Percentiles rank a stretch among this genome's conserved stretches.
phyloP scores from a whole-genome alignment of 805 yeast species.

The Metschnikowia arizonensis region DNA sequence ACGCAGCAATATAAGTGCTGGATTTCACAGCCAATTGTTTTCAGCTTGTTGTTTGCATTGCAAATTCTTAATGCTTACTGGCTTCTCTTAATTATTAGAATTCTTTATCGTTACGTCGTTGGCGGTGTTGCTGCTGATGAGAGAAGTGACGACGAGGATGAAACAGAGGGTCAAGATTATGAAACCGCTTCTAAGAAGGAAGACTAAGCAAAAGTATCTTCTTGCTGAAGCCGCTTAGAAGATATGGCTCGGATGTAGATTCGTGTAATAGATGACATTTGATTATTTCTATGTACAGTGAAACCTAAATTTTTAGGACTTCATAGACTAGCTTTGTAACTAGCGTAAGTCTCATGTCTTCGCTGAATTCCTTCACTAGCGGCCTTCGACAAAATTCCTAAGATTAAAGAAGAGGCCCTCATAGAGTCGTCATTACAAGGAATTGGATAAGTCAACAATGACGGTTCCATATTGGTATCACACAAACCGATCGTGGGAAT shows the following conservation, averaged over 20 bases:
- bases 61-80: conserved; percentile 87
- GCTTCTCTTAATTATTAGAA: conserved; percentile 77
- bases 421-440: conserved; percentile 94
- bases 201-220: conserved; percentile 4
- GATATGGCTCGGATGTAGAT: not conserved
- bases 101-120: conserved; percentile 60
- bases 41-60: conserved; percentile 67
- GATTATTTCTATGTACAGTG: conserved; percentile 4
- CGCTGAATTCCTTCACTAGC: conserved; percentile 71
- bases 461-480: conserved; percentile 92
- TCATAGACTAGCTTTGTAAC: conserved; percentile 12
- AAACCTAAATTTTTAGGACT: not conserved
- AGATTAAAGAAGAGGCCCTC: conserved; percentile 72
- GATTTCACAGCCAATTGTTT: conserved; percentile 90
- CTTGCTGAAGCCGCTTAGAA: conserved; percentile 4
- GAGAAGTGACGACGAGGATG: conserved; percentile 82
- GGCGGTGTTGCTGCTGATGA: conserved; percentile 69
- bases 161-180: conserved; percentile 22
- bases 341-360: conserved; percentile 39
- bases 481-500: conserved; percentile 92
- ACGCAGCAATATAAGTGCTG: conserved; percentile 95
- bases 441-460: conserved; percentile 85
- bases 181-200: conserved; percentile 13
- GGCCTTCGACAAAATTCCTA: conserved; percentile 81
- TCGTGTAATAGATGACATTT: not conserved